A percentile compares a stretch with the other conserved stretches of the same genome.
phyloP scores from a whole-genome alignment of 306 rosid genomes.

The Astragalus membranaceus region DNA sequence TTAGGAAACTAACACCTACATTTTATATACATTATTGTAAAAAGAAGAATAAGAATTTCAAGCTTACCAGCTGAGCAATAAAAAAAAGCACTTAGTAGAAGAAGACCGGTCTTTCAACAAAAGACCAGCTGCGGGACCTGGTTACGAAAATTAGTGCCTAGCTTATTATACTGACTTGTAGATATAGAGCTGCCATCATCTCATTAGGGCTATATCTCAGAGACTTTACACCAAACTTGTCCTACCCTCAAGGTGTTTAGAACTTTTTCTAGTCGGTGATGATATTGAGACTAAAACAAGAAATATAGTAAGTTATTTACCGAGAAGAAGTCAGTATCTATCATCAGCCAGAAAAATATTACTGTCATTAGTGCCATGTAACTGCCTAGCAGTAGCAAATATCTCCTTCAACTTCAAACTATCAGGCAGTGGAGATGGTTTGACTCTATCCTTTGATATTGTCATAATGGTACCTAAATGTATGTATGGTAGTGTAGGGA shows the following conservation, averaged over 20 bases:
- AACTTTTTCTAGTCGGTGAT: neutral
- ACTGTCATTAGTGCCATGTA: constrained; percentile 95
- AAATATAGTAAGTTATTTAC: constrained; percentile 25
- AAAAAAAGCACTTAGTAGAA: constrained; percentile 61
- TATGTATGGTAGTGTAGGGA: no score
- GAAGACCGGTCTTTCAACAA: constrained; percentile 78
- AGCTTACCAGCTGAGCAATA: constrained; percentile 76
- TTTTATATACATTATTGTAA: neutral
- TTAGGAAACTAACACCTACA: neutral
- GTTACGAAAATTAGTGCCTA: constrained; percentile 94
- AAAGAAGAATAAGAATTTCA: neutral
- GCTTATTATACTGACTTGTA: constrained; percentile 95
- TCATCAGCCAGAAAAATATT: constrained; percentile 70
- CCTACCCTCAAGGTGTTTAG: constrained; percentile 30
- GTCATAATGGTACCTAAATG: constrained; percentile 87
- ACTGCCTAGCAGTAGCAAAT: constrained; percentile 86
- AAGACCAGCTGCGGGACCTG: constrained; percentile 91
- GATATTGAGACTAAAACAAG: neutral
- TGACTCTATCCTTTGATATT: constrained; percentile 88
- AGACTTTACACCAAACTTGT: constrained; percentile 45
- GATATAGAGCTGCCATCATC: constrained; percentile 91
- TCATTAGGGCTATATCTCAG: constrained; percentile 14
- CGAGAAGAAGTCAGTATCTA: constrained; percentile 62
- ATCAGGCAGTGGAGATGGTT: constrained; percentile 90
- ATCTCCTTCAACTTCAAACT: constrained; percentile 92